These are phyloP conservation scores for Termitomyces sp. DNA, from an alignment of 768 basidiomycete genomes.

Conservation along the genomic window DNA sequence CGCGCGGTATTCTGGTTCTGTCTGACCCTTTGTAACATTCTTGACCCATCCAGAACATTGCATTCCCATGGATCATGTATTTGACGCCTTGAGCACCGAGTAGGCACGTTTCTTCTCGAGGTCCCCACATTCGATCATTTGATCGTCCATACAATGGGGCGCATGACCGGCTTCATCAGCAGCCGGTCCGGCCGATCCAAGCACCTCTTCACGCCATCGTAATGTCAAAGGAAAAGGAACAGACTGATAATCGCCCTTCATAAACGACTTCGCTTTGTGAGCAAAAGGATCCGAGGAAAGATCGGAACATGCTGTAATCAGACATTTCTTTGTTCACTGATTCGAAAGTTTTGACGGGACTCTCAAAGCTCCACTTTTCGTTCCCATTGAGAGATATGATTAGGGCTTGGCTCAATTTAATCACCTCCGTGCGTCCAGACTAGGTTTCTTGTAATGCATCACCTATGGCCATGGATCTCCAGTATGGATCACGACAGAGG, in stretches of 20 bases:
- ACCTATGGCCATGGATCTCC: background rate
- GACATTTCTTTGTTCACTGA: background rate
- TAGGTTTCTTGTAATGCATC: background rate
- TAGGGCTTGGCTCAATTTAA: background rate
- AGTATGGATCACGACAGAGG: background rate
- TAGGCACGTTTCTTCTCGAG: background rate
- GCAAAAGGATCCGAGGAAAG: background rate
- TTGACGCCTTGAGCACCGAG: background rate
- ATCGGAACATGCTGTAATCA: background rate
- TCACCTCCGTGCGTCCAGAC: background rate
- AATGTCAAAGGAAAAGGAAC: background rate
- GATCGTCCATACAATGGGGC: background rate
- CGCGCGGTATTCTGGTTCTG: background rate
- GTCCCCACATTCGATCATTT: conserved; percentile 3
- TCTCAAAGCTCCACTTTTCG: background rate
- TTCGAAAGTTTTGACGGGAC: background rate
- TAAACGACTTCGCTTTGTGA: background rate
- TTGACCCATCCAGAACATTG: background rate
- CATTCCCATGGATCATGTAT: background rate
- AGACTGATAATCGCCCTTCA: too few species aligned
- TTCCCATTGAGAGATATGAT: too few species aligned
- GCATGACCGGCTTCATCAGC: background rate
- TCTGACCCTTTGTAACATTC: background rate
- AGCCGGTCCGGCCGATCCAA: background rate
- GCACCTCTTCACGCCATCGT: background rate